Evolutionary conservation across 2,329 filamentous ascomycete genomes (phyloP).

Genomic region (Didymella glomerata): DNA sequence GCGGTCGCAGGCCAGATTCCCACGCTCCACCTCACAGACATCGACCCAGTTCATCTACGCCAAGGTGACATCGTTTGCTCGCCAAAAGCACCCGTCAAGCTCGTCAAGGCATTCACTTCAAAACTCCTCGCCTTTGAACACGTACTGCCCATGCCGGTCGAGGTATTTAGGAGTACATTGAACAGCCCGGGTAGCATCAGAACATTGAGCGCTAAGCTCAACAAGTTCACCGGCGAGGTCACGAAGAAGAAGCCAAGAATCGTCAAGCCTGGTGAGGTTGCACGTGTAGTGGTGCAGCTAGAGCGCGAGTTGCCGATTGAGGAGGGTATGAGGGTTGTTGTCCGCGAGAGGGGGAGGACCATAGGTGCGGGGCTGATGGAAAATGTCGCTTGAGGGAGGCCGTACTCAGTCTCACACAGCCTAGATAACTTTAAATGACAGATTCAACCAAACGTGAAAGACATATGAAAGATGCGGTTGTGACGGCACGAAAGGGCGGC

Average conservation of each 20-base stretch:
- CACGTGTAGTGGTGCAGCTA: conserved; percentile 78
- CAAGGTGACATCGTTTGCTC: conserved; percentile 87
- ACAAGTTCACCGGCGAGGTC: conserved; percentile 79
- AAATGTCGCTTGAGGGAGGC: conserved; percentile 38
- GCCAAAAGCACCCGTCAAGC: conserved; percentile 70
- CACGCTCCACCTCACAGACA: conserved; percentile 81
- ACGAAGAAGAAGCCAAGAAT: conserved; percentile 86
- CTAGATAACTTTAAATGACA: too few relatives aligned
- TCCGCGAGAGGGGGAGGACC: conserved; percentile 82
- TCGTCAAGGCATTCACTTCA: conserved; percentile 76
- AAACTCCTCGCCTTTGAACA: conserved; percentile 92
- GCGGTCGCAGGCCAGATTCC: conserved; percentile 91
- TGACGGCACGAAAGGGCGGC: too few relatives aligned
- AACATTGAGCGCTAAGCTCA: conserved; percentile 75
- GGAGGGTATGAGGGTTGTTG: conserved; percentile 78
- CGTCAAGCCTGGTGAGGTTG: conserved; percentile 79
- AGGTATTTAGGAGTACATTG: conserved; percentile 85
- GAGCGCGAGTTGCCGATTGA: conserved; percentile 80
- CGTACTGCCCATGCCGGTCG: conserved; percentile 85
- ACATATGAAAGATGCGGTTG: too few relatives aligned
- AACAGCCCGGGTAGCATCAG: conserved; percentile 79
- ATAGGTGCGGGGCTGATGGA: conserved; percentile 89
- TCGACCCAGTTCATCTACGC: conserved; percentile 80
- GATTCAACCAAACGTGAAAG: too few relatives aligned
- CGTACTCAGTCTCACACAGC: too few relatives aligned